Evolutionary conservation across 495 filamentous ascomycete genomes (phyloP).

Genomic region (Aspergillus conjunctus): DNA sequence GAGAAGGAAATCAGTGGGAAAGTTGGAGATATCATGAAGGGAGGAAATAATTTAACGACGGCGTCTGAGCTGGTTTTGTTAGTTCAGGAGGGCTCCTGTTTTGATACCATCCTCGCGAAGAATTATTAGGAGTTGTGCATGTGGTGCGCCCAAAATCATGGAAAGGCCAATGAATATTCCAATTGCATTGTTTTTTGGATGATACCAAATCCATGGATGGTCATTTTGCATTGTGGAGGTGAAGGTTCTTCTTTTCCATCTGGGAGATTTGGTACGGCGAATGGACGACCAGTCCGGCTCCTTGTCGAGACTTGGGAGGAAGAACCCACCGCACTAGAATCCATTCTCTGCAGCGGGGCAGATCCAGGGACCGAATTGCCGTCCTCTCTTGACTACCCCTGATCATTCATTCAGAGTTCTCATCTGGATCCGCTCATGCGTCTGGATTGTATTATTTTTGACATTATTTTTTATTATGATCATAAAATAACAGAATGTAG

Average conservation of each 20-base stretch:
- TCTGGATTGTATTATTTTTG: not conserved
- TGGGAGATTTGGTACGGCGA: slow-evolving; percentile 2
- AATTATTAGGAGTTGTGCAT: slow-evolving; percentile 14
- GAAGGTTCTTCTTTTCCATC: not conserved
- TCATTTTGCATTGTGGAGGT: not conserved
- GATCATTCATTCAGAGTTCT: not conserved
- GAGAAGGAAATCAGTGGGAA: slow-evolving; percentile 19
- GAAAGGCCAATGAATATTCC: too few relatives aligned
- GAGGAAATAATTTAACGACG: slow-evolving; percentile 31
- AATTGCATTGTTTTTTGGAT: not conserved
- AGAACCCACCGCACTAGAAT: slow-evolving; percentile 8
- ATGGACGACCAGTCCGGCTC: not conserved
- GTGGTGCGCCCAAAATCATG: not conserved
- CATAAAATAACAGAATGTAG: too few relatives aligned
- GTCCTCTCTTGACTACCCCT: not conserved
- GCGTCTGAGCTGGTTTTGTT: slow-evolving; percentile 21
- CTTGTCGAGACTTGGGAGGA: too few relatives aligned
- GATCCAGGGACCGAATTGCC: slow-evolving; percentile 24
- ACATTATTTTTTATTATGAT: too few relatives aligned
- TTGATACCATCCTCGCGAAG: slow-evolving; percentile 15
- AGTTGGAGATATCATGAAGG: slow-evolving; percentile 25
- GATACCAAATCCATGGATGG: not conserved
- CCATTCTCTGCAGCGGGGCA: slow-evolving; percentile 15
- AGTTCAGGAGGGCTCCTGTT: slow-evolving; percentile 8
- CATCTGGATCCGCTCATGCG: not conserved